A percentile compares a stretch with the other conserved stretches of the same genome.
Evolutionary conservation across 2,329 filamentous ascomycete species (phyloP).

Genomic region (Colletotrichum echinochloae): DNA sequence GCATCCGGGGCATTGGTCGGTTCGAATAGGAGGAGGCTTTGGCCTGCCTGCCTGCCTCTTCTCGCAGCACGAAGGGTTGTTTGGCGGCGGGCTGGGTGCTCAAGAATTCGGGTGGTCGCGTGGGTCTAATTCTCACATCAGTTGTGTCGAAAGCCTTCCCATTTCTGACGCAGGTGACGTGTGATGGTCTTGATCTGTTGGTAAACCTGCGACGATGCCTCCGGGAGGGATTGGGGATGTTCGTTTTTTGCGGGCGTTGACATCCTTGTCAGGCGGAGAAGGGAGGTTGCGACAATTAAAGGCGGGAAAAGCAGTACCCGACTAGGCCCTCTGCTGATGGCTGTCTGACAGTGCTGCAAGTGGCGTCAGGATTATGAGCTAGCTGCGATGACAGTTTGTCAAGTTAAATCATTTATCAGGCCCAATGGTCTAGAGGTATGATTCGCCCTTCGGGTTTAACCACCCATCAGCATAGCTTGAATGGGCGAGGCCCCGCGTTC

Average conservation of each 20-base stretch:
- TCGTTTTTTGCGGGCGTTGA: background rate
- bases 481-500: conserved; percentile 39
- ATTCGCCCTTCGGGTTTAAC: conserved; percentile 38
- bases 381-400: accelerated
- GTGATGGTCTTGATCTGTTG: background rate
- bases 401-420: background rate
- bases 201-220: background rate
- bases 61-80: background rate
- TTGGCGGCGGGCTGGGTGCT: background rate
- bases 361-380: accelerated
- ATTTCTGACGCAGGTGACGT: conserved; percentile 1
- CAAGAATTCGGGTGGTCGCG: too few species aligned
- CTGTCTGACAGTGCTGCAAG: accelerated
- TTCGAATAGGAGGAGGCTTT: background rate
- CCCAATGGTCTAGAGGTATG: conserved; percentile 40
- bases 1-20: background rate
- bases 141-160: background rate
- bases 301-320: background rate
- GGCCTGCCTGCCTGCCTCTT: background rate
- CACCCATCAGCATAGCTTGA: conserved; percentile 24
- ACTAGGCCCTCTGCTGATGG: background rate
- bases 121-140: background rate
- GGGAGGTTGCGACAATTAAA: background rate
- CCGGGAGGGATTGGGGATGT: background rate
- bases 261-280: background rate